Conservation (phyloP, 441 rosid species). For the Theobroma grandiflorum region DNA sequence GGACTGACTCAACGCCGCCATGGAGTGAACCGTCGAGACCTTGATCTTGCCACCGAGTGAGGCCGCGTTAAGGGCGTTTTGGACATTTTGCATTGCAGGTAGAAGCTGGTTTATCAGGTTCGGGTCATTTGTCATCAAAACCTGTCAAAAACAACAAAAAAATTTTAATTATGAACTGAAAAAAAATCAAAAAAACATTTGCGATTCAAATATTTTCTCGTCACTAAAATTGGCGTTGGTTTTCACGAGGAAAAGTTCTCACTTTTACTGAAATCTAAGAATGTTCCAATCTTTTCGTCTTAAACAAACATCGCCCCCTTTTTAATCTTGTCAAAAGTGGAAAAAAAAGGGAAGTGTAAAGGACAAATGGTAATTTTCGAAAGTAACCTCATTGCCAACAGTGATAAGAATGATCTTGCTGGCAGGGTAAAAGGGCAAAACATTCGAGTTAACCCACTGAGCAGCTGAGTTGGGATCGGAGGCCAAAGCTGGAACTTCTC, state of each 20-base stretch:
- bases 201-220: background rate
- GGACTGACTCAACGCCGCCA: slow-evolving; percentile 75
- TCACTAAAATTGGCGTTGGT: background rate
- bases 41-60: slow-evolving; percentile 80
- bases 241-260: background rate
- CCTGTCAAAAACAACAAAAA: slow-evolving; percentile 42
- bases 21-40: slow-evolving; percentile 91
- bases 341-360: background rate
- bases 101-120: slow-evolving; percentile 73
- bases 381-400: slow-evolving; percentile 86
- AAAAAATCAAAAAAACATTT: background rate
- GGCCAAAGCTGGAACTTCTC: slow-evolving; percentile 82
- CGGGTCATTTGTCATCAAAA: slow-evolving; percentile 66
- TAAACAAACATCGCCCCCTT: background rate
- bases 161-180: background rate
- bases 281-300: background rate
- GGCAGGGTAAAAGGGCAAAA: slow-evolving; percentile 80
- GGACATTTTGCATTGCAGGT: slow-evolving; percentile 87
- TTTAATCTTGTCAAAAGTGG: background rate
- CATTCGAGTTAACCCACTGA: slow-evolving; percentile 85
- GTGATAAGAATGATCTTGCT: slow-evolving; percentile 80
- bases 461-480: slow-evolving; percentile 77
- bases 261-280: slow-evolving; percentile 3
- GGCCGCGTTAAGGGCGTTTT: slow-evolving; percentile 66
- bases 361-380: background rate